phyloP scores from a whole-genome alignment of 192 early-diverging fungal species.

The Funneliformis mosseae region DNA sequence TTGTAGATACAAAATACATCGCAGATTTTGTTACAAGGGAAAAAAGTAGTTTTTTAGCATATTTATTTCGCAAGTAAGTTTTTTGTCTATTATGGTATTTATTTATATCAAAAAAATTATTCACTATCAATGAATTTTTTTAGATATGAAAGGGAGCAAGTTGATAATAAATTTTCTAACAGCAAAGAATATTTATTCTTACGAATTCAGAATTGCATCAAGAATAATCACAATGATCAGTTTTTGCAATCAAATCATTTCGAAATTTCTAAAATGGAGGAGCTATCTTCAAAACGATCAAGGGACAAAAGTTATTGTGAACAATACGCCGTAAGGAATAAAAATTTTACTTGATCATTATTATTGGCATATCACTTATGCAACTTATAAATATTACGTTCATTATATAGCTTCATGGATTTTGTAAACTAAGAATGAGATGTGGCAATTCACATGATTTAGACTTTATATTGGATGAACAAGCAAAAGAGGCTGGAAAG shows the following conservation, averaged over 20 bases:
- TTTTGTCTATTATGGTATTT: not conserved
- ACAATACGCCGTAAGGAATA: conserved; percentile 77
- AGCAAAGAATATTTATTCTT: conserved; percentile 18
- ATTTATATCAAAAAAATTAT: not conserved
- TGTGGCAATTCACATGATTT: conserved; percentile 85
- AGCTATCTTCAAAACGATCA: not conserved
- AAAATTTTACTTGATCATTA: too few species aligned
- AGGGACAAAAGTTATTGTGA: conserved; percentile 65
- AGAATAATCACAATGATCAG: not conserved
- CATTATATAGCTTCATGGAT: conserved; percentile 67
- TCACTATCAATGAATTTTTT: not conserved
- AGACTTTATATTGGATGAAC: conserved; percentile 82
- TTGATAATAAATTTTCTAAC: conserved; percentile 5
- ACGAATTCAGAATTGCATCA: not conserved
- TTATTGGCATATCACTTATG: too few species aligned
- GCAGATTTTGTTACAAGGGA: conserved; percentile 71
- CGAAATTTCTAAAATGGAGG: not conserved
- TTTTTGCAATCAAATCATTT: not conserved
- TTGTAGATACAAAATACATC: conserved; percentile 93
- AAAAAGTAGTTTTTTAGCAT: conserved; percentile 65
- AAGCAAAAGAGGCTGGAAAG: conserved; percentile 47
- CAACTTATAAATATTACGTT: conserved; percentile 8
- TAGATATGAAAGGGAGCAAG: conserved; percentile 36
- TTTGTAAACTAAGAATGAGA: conserved; percentile 66
- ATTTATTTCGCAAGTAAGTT: conserved; percentile 64